Percentiles rank a stretch among this genome's conserved stretches.
Evolutionary conservation across 179 eudicot genomes (phyloP).

Genomic region (Beta macrorhiza): DNA sequence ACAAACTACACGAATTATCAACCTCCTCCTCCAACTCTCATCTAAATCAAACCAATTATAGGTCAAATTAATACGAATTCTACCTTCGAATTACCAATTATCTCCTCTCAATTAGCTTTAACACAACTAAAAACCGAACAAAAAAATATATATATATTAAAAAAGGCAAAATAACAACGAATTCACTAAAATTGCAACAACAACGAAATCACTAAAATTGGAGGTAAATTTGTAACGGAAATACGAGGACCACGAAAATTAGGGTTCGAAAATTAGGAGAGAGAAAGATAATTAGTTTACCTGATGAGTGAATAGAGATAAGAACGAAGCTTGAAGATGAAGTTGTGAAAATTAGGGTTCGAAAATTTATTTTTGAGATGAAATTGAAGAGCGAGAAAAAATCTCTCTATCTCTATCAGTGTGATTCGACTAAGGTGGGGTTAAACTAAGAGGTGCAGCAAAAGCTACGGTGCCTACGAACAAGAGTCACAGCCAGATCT

Average conservation of each 20-base stretch:
- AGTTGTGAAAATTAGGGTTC: constrained; percentile 8
- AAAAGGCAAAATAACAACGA: too few species aligned
- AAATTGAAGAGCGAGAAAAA: neutral
- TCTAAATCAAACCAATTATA: neutral
- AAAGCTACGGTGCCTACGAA: too few species aligned
- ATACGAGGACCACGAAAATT: neutral
- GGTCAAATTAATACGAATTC: too few species aligned
- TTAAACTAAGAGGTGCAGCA: too few species aligned
- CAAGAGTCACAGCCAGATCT: neutral
- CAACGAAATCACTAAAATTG: neutral
- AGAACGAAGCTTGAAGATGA: neutral
- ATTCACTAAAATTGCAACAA: neutral
- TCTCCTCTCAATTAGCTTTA: too few species aligned
- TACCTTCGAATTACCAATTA: too few species aligned
- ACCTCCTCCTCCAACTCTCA: too few species aligned
- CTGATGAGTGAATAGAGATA: neutral
- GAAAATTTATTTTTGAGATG: neutral
- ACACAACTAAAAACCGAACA: too few species aligned
- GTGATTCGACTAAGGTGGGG: neutral
- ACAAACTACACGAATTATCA: too few species aligned
- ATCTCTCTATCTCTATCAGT: neutral
- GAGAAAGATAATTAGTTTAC: neutral
- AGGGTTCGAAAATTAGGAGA: neutral
- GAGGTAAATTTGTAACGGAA: neutral
- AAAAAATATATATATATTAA: too few species aligned